Evolutionary conservation across 768 basidiomycete genomes (phyloP).

Genomic region (Strobilomyces echinocephalus): DNA sequence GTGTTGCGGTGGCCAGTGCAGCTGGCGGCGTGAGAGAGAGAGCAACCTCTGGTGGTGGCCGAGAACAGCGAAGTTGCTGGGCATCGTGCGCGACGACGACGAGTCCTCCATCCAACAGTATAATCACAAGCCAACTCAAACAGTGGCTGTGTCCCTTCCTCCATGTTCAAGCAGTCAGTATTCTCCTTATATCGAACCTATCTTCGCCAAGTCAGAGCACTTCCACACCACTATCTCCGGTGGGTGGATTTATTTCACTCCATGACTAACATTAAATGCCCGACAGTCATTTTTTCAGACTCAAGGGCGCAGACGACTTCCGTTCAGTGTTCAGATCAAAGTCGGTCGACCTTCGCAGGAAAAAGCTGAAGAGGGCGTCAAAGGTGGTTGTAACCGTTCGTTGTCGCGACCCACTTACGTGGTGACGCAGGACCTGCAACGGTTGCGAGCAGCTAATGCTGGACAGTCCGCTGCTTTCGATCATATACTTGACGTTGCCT

Average conservation of each 20-base stretch:
- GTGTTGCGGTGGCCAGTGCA: background rate
- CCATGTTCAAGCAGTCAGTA: background rate
- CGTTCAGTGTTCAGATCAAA: slow-evolving; percentile 40
- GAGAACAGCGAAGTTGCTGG: background rate
- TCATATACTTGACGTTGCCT: slow-evolving; percentile 62
- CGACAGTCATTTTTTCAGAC: slow-evolving; percentile 57
- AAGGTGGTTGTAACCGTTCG: slow-evolving; percentile 37
- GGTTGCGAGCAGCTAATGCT: slow-evolving; percentile 49
- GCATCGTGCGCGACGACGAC: background rate
- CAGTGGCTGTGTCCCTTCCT: slow-evolving; percentile 13
- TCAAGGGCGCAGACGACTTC: slow-evolving; percentile 56
- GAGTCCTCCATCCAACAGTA: slow-evolving; percentile 10
- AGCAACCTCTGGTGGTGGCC: slow-evolving; percentile 6
- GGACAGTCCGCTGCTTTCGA: slow-evolving; percentile 48
- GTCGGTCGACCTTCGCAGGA: slow-evolving; percentile 27
- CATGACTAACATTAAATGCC: background rate
- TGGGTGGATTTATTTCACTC: slow-evolving; percentile 13
- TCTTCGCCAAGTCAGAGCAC: slow-evolving; percentile 37
- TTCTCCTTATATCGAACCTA: slow-evolving; percentile 37
- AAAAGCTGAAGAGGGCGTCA: slow-evolving; percentile 45
- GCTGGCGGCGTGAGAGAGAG: background rate
- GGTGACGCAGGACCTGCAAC: slow-evolving; percentile 45
- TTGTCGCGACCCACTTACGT: background rate
- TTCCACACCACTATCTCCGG: slow-evolving; percentile 47
- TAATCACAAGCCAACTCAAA: background rate